A percentile compares a stretch with the other conserved stretches of the same genome.
Conservation (phyloP, 2,329 filamentous ascomycete genomes). For the Phyllosticta citribraziliensis region DNA sequence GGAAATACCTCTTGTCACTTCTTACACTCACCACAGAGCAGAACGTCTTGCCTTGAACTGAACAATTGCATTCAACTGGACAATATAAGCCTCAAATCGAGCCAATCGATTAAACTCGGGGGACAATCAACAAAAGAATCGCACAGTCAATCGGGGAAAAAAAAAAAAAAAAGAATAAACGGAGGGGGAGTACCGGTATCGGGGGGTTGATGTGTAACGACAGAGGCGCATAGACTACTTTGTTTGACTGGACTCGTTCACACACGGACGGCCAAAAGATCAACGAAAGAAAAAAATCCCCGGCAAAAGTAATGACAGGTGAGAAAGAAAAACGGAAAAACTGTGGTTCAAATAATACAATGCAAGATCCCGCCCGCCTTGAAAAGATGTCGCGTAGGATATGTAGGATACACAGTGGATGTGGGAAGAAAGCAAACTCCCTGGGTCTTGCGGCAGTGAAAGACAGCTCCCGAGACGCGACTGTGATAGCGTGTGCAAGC, state of each 20-base stretch:
- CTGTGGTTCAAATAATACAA: conserved; percentile 6
- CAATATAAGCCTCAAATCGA: neutral
- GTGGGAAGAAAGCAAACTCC: too few species aligned
- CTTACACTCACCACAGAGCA: neutral
- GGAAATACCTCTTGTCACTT: neutral
- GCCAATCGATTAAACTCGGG: neutral
- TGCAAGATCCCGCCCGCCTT: conserved; percentile 9
- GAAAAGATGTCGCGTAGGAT: conserved; percentile 1
- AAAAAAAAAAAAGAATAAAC: neutral
- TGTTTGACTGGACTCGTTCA: neutral
- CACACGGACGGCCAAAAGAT: neutral
- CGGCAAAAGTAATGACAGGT: neutral
- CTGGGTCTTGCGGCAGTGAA: too few species aligned
- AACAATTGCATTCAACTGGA: neutral
- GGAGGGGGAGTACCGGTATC: neutral
- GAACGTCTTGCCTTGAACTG: neutral
- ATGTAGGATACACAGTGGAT: neutral
- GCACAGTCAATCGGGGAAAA: neutral
- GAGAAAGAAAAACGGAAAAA: neutral
- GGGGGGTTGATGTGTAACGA: neutral
- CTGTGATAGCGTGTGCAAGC: too few species aligned
- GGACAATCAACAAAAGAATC: neutral
- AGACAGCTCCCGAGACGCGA: too few species aligned
- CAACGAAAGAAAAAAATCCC: neutral
- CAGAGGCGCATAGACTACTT: neutral